These are phyloP conservation scores for Pyrrhoderma noxium DNA, from an alignment of 1,284 basidiomycete genomes.

Conservation along the genomic window DNA sequence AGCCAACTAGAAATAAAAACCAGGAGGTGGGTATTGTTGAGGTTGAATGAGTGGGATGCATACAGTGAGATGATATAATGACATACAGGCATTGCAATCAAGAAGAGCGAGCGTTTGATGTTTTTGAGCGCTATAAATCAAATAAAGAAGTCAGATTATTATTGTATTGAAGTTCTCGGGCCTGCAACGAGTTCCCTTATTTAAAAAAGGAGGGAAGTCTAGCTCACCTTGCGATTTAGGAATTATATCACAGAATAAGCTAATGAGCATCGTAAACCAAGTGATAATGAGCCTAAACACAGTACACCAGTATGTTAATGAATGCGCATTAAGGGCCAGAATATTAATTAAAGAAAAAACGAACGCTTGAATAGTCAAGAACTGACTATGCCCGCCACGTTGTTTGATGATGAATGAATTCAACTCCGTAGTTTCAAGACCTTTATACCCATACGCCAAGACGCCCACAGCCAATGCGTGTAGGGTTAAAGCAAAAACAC, in stretches of 20 bases:
- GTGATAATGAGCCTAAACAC: constrained; percentile 40
- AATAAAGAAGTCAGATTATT: no score
- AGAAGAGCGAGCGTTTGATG: constrained; percentile 49
- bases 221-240: constrained; percentile 35
- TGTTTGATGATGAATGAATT: constrained; percentile 36
- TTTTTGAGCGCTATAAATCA: constrained; percentile 32
- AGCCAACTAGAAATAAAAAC: constrained; percentile 42
- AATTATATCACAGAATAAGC: constrained; percentile 46
- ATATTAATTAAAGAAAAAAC: constrained; percentile 20
- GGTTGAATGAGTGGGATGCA: constrained; percentile 1
- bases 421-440: constrained; percentile 31
- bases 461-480: constrained; percentile 35
- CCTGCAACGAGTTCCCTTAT: no score
- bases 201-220: not conserved
- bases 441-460: constrained; percentile 44
- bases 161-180: no score
- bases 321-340: constrained; percentile 17
- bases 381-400: constrained; percentile 63
- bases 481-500: constrained; percentile 24
- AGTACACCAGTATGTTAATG: no score
- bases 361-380: constrained; percentile 72
- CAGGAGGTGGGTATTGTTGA: constrained; percentile 6
- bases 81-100: constrained; percentile 56
- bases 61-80: no score
- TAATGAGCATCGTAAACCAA: constrained; percentile 43